A percentile compares a stretch with the other conserved stretches of the same genome.
These are phyloP conservation scores for Escovopsis weberi DNA, from an alignment of 2,329 filamentous ascomycete species.

Conservation along the genomic window DNA sequence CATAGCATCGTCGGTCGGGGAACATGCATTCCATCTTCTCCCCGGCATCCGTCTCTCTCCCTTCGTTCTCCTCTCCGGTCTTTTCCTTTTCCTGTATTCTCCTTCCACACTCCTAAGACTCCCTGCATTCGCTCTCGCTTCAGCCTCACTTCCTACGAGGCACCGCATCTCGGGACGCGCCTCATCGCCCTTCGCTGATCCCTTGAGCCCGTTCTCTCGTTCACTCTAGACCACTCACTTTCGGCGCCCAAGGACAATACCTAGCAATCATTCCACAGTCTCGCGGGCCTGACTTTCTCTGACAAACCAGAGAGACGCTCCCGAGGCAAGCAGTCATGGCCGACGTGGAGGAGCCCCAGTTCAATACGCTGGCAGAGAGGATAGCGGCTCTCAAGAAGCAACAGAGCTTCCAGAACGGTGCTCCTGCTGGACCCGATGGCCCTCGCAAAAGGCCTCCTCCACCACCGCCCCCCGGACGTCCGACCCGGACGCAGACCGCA, in stretches of 20 bases:
- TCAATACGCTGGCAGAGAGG: conserved; percentile 44
- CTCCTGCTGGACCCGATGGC: conserved; percentile 18
- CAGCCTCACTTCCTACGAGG: no score
- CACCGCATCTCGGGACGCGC: no score
- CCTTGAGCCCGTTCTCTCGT: no score
- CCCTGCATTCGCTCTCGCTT: no score
- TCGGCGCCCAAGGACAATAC: not conserved
- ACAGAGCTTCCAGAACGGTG: conserved; percentile 35
- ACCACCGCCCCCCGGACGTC: conserved; percentile 27
- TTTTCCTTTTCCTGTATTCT: not conserved
- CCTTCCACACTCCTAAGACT: not conserved
- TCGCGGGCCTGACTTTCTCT: no score
- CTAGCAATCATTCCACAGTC: no score
- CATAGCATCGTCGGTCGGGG: no score
- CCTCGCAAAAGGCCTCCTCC: conserved; percentile 26
- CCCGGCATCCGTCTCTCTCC: no score
- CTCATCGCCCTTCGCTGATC: no score
- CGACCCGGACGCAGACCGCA: conserved; percentile 21
- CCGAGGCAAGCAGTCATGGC: conserved; percentile 29
- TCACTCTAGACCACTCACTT: no score
- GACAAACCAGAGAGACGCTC: not conserved
- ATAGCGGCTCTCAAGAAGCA: conserved; percentile 50
- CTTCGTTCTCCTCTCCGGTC: not conserved
- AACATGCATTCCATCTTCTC: no score
- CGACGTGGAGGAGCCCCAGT: conserved; percentile 46